phyloP scores from a whole-genome alignment of 179 eudicot species.

The Gypsophila paniculata region DNA sequence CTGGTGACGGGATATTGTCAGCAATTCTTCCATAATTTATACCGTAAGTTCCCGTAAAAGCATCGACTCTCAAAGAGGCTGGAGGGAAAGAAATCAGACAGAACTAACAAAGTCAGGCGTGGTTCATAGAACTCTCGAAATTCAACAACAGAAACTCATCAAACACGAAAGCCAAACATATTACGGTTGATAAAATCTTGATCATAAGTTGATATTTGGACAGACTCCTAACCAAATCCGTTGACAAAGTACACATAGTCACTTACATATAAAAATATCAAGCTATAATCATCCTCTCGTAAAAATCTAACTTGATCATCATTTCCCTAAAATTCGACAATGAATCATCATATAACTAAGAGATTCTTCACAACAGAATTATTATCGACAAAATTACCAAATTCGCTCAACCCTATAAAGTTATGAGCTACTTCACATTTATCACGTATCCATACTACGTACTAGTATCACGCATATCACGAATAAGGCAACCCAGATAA shows the following conservation, averaged over 20 bases:
- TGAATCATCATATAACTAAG: not conserved
- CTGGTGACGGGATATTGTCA: slow-evolving; percentile 79
- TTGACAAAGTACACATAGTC: not conserved
- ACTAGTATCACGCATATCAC: not conserved
- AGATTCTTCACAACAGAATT: not conserved
- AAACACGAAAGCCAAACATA: not conserved
- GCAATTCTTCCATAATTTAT: slow-evolving; percentile 91
- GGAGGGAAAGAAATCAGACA: slow-evolving; percentile 22
- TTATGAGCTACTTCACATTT: not conserved
- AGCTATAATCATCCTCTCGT: too few relatives aligned
- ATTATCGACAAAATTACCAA: not conserved
- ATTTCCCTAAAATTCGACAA: not conserved
- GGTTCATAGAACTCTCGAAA: not conserved
- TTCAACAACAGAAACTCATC: not conserved
- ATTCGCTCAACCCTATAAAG: not conserved
- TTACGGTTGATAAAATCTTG: not conserved
- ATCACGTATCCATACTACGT: not conserved
- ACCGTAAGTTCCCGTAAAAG: slow-evolving; percentile 91
- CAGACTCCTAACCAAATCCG: not conserved
- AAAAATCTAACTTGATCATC: not conserved
- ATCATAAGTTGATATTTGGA: not conserved
- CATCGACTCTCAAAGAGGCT: slow-evolving; percentile 34
- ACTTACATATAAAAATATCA: too few relatives aligned
- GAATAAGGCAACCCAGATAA: not conserved
- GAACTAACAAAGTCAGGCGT: slow-evolving; percentile 6